These are phyloP conservation scores for Colletotrichum siamense DNA, from an alignment of 2,329 filamentous ascomycete genomes.

Conservation along the genomic window DNA sequence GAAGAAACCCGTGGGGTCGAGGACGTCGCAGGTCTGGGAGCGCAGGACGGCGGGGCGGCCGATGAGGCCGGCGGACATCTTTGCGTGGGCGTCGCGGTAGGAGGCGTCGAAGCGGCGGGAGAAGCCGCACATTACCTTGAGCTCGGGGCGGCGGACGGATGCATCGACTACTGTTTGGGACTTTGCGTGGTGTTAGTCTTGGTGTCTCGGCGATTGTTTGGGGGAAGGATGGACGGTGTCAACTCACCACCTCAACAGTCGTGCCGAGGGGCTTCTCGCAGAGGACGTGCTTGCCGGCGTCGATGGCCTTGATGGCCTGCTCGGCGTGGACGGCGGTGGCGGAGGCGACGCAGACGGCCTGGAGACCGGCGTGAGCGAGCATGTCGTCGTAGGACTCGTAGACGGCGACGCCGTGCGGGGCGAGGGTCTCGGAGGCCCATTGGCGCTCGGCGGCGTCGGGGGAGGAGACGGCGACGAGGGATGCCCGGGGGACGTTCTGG, in stretches of 20 bases:
- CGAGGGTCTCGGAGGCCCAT: constrained; percentile 49
- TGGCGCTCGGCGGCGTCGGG: constrained; percentile 47
- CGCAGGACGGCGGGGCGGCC: constrained; percentile 66
- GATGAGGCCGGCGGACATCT: constrained; percentile 59
- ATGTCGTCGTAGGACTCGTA: constrained; percentile 53
- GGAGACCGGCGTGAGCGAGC: constrained; percentile 38
- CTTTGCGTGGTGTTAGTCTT: constrained; percentile 33
- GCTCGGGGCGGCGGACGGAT: constrained; percentile 57
- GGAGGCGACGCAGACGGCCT: constrained; percentile 47
- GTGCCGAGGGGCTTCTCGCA: constrained; percentile 68
- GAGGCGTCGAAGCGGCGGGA: constrained; percentile 63
- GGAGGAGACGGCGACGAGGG: constrained; percentile 55
- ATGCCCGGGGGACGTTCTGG: constrained; percentile 48
- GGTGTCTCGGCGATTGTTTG: background rate
- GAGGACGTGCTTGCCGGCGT: constrained; percentile 59
- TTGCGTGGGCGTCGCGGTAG: constrained; percentile 64
- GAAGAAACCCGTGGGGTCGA: constrained; percentile 70
- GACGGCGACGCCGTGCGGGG: constrained; percentile 46
- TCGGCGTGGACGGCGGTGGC: constrained; percentile 61
- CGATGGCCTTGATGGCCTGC: constrained; percentile 61
- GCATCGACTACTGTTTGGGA: constrained; percentile 65
- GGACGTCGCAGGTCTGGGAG: constrained; percentile 71
- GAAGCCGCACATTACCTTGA: constrained; percentile 63
- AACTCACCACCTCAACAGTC: constrained; percentile 60
- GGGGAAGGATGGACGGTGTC: too few species aligned